phyloP scores from a whole-genome alignment of 371 early-diverging fungal species.

The Mucor racemosus region DNA sequence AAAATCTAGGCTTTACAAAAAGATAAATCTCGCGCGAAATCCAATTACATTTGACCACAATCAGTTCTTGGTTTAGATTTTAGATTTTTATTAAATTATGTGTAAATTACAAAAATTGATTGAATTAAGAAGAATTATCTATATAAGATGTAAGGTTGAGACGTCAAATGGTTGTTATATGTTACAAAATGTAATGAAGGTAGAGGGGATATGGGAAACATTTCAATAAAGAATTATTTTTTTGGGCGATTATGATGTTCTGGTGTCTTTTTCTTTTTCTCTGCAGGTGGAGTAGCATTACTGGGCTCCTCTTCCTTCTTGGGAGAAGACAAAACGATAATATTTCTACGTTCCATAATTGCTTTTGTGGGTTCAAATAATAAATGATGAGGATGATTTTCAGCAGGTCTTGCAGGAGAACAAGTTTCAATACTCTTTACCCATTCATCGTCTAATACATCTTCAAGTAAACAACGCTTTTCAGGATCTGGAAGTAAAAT shows the following conservation, averaged over 20 bases:
- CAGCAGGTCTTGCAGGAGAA: slow-evolving; percentile 32
- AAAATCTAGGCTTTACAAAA: too few relatives aligned
- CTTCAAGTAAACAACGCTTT: slow-evolving; percentile 49
- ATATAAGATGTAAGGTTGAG: too few relatives aligned
- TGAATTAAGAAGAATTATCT: too few relatives aligned
- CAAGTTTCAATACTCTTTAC: slow-evolving; percentile 60
- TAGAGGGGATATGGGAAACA: neutral
- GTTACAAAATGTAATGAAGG: neutral
- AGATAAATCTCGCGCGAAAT: too few relatives aligned
- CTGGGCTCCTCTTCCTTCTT: slow-evolving; percentile 4
- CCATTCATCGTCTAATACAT: slow-evolving; percentile 62
- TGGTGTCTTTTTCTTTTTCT: slow-evolving; percentile 14
- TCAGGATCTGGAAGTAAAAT: slow-evolving; percentile 60
- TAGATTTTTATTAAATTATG: too few relatives aligned
- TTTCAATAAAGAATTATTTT: neutral
- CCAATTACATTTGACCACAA: too few relatives aligned
- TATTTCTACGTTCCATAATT: slow-evolving; percentile 30
- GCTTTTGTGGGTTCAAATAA: slow-evolving; percentile 38
- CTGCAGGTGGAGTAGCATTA: neutral
- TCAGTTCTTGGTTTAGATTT: too few relatives aligned
- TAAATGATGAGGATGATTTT: slow-evolving; percentile 50
- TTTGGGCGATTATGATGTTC: slow-evolving; percentile 1
- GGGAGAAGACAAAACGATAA: slow-evolving; percentile 25
- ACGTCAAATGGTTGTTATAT: neutral
- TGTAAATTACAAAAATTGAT: too few relatives aligned